phyloP scores from a whole-genome alignment of 78 protist species.

The Speleostelium caveatum region DNA sequence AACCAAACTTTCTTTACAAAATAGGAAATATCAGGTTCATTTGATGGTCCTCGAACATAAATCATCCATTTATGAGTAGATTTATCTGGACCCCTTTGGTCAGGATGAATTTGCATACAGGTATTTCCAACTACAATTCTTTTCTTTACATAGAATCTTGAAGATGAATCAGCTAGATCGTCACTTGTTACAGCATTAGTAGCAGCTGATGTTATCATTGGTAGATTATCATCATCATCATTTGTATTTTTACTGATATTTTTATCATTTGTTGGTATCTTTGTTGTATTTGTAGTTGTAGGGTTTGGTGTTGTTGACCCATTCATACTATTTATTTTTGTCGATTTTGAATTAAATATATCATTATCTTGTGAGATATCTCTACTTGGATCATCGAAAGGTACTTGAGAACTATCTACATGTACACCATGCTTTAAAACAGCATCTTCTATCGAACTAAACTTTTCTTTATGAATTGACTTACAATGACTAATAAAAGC shows the following conservation, averaged over 20 bases:
- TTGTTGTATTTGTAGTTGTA: too few relatives aligned
- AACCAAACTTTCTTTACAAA: conserved; percentile 56
- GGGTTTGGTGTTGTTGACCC: neutral
- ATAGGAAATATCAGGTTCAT: conserved; percentile 41
- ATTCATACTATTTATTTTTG: neutral
- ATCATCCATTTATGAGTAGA: conserved; percentile 82
- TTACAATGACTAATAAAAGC: conserved; percentile 55
- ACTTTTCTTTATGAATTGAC: conserved; percentile 9
- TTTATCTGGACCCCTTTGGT: conserved; percentile 53
- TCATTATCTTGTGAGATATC: too few relatives aligned
- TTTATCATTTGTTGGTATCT: too few relatives aligned
- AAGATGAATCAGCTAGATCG: neutral
- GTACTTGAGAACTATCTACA: conserved; percentile 22
- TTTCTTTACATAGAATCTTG: conserved; percentile 50
- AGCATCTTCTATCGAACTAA: conserved; percentile 4
- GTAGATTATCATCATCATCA: too few relatives aligned
- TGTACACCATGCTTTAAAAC: conserved; percentile 8
- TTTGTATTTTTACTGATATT: too few relatives aligned
- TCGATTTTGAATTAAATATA: too few relatives aligned
- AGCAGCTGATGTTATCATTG: neutral
- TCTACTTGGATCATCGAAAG: conserved; percentile 50
- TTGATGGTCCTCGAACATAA: conserved; percentile 63
- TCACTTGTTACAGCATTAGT: neutral
- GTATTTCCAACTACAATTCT: conserved; percentile 71
- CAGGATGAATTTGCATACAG: conserved; percentile 47